Evolutionary conservation across 129 eudicot species (phyloP).

Genomic region (Chrysanthemum seticuspe): DNA sequence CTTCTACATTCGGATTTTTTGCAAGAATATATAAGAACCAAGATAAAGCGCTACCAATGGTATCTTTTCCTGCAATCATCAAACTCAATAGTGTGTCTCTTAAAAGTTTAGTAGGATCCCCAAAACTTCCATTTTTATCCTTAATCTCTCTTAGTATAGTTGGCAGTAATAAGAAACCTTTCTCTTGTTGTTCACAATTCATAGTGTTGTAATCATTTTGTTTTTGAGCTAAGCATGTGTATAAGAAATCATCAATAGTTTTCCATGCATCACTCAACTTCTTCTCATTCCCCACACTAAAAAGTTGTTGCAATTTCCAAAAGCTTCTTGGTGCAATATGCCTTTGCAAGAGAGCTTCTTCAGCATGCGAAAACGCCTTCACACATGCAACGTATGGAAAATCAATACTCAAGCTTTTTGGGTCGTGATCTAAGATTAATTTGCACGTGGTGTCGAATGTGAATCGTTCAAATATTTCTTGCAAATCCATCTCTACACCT

Average conservation of each 20-base stretch:
- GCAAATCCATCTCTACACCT: too few relatives aligned
- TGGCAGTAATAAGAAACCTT: not conserved
- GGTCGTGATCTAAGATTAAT: conserved; percentile 36
- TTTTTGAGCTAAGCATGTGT: conserved; percentile 7
- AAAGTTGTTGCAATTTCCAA: conserved; percentile 41
- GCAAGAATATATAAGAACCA: conserved; percentile 18
- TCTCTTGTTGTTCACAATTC: too few relatives aligned
- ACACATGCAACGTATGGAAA: not conserved
- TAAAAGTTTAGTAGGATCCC: not conserved
- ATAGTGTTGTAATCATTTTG: not conserved
- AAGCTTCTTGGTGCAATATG: conserved; percentile 37
- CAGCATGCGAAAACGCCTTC: conserved; percentile 15
- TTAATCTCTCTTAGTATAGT: not conserved
- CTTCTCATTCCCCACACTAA: conserved; percentile 43
- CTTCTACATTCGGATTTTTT: conserved; percentile 22
- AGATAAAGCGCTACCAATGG: not conserved
- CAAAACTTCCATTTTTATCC: not conserved
- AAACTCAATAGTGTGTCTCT: conserved; percentile 19
- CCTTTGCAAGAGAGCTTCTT: conserved; percentile 36
- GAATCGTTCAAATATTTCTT: conserved; percentile 10
- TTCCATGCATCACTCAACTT: conserved; percentile 26
- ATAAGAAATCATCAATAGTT: conserved; percentile 26
- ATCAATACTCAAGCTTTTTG: conserved; percentile 21
- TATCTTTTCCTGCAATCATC: conserved; percentile 35
- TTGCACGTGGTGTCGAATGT: conserved; percentile 33